Percentiles rank a stretch among this genome's conserved stretches.
phyloP scores from a whole-genome alignment of 768 basidiomycete species.

The Trametes gibbosa region DNA sequence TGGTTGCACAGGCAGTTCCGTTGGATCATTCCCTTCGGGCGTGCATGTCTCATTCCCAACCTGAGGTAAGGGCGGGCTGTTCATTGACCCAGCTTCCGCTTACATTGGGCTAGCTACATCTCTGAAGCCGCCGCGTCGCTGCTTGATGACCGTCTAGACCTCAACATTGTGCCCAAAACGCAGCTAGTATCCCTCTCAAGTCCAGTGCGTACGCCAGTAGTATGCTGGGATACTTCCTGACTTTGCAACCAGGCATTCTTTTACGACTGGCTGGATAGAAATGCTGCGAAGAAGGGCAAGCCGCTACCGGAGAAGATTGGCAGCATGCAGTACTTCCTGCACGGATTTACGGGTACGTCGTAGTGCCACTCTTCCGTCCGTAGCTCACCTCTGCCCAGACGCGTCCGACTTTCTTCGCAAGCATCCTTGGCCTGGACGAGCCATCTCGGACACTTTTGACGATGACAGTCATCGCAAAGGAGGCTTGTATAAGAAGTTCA shows the following conservation, averaged over 20 bases:
- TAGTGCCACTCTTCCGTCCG: background rate
- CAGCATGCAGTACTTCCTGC: constrained; percentile 85
- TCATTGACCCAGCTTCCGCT: background rate
- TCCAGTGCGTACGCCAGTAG: constrained; percentile 37
- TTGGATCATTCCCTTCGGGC: constrained; percentile 89
- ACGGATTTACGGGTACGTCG: constrained; percentile 68
- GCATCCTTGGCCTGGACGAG: constrained; percentile 85
- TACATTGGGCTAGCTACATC: constrained; percentile 57
- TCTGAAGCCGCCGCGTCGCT: constrained; percentile 88
- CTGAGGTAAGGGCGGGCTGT: constrained; percentile 50
- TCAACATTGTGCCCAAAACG: constrained; percentile 84
- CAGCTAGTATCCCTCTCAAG: constrained; percentile 81
- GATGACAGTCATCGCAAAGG: constrained; percentile 79
- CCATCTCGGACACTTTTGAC: constrained; percentile 82
- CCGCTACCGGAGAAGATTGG: constrained; percentile 85
- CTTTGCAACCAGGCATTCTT: constrained; percentile 68
- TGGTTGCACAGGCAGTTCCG: constrained; percentile 87
- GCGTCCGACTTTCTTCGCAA: constrained; percentile 84
- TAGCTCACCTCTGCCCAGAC: constrained; percentile 42
- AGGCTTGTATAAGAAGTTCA: constrained; percentile 61
- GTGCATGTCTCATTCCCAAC: constrained; percentile 87
- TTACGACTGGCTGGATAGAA: constrained; percentile 89
- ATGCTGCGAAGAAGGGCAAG: constrained; percentile 79
- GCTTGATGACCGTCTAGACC: constrained; percentile 67
- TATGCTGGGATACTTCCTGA: background rate